These are phyloP conservation scores for Zoysia japonica DNA, from an alignment of 176 grass and related monocot genomes.

Conservation along the genomic window DNA sequence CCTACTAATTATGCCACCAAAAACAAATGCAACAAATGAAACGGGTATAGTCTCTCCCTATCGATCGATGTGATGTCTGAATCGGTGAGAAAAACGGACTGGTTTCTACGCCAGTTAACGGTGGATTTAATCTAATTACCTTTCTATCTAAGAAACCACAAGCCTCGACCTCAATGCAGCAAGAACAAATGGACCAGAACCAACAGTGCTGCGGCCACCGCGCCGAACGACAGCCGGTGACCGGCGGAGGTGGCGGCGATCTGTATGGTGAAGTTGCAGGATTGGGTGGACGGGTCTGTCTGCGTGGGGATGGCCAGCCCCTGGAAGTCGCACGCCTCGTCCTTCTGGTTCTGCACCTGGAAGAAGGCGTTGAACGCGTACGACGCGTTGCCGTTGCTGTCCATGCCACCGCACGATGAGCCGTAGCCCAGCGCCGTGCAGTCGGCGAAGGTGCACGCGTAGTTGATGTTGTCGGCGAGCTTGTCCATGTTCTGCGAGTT, in stretches of 20 bases:
- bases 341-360: slow-evolving; percentile 57
- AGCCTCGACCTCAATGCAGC: slow-evolving; percentile 1
- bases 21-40: slow-evolving; percentile 18
- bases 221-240: neutral
- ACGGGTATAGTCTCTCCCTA: neutral
- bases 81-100: neutral
- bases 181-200: slow-evolving; percentile 6
- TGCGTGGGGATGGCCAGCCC: slow-evolving; percentile 48
- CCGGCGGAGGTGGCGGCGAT: slow-evolving; percentile 36
- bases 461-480: slow-evolving; percentile 61
- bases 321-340: slow-evolving; percentile 47
- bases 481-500: slow-evolving; percentile 44
- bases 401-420: slow-evolving; percentile 57
- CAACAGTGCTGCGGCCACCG: neutral
- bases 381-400: slow-evolving; percentile 60
- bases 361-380: slow-evolving; percentile 72
- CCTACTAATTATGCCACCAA: slow-evolving; percentile 2
- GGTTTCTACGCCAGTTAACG: neutral
- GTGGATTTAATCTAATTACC: neutral
- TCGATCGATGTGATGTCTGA: neutral
- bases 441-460: slow-evolving; percentile 64
- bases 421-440: slow-evolving; percentile 60
- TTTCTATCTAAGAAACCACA: neutral
- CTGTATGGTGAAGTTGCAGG: slow-evolving; percentile 68
- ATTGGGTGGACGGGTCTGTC: slow-evolving; percentile 42